Base-by-base conservation (phyloP, 164 flowering plant species). In the Vitis rotundifolia region DNA sequence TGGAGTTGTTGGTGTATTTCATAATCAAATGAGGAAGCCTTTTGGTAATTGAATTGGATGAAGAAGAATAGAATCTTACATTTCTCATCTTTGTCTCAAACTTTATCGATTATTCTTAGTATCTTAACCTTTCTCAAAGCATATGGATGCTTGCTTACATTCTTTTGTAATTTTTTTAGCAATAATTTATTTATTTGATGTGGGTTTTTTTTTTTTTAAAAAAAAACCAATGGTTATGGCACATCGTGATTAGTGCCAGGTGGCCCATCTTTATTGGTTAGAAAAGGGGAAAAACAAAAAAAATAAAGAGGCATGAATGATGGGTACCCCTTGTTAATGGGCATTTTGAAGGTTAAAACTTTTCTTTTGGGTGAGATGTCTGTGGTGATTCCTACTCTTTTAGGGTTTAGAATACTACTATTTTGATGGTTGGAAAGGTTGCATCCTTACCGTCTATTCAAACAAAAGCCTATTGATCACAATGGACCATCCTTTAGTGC, bases 61-160 rank as follows among this genome's bases (percentile, higher is more conserved):
- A 70, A 74, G 72, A 52, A n/a, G 82, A 83, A 81, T 77, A 74
- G 81, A 76, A 85, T 81, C 77, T 56, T 52, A 59, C 65, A 54
- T 54, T 69, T 29, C 59, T 55, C 66, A 59, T 76, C 72, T 31
- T 69, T 66, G 48, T 68, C 64, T n/a, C 26, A 67, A 64, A 62
- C 71, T 74, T 73, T 71, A 65, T 55, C 55, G 69, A 54, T 69
- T 75, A 75, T 78, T 75, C 72, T 9, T n/a, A 59, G 76, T 73
- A 81, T 77, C 77, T 57, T 49, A 63, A 76, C 70, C 66, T 72
- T 72, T 76, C 65, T 52, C 70, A 64, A 58, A 58, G 49, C 68
- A 31, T 12, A 51, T 61, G 22, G 18, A 58, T 59, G 28, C 49
- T n/a, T 49, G 11, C 11, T 55, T 61, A 58, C 59, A 48, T 47